These are phyloP conservation scores for Sindora glabra DNA, from an alignment of 306 rosid species.

Conservation along the genomic window DNA sequence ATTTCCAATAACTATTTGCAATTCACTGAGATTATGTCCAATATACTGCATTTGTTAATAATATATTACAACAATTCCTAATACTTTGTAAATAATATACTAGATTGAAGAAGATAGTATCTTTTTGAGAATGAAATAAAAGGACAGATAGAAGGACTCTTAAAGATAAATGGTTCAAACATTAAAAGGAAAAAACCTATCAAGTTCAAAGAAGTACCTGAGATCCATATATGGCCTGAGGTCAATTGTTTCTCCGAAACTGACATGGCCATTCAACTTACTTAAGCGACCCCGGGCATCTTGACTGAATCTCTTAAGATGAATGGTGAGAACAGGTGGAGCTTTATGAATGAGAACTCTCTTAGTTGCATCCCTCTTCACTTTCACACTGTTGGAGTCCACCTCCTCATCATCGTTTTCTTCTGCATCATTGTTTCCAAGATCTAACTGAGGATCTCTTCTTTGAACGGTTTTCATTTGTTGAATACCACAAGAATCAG, in stretches of 20 bases:
- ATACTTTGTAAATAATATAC: not conserved
- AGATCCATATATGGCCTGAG: constrained; percentile 81
- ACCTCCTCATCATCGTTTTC: constrained; percentile 37
- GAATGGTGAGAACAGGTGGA: constrained; percentile 77
- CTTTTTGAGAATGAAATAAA: too few species aligned
- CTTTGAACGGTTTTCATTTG: constrained; percentile 6
- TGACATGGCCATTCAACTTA: constrained; percentile 84
- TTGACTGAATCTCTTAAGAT: constrained; percentile 89
- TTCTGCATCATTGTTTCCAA: constrained; percentile 18
- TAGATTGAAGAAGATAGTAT: not conserved
- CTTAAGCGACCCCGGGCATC: constrained; percentile 91
- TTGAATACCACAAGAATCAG: constrained; percentile 24
- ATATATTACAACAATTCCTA: not conserved
- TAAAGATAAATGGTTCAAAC: not conserved
- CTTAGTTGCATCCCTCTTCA: constrained; percentile 88
- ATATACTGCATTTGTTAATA: not conserved
- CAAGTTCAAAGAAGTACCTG: constrained; percentile 40
- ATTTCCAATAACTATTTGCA: not conserved
- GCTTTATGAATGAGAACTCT: constrained; percentile 69
- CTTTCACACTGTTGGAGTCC: constrained; percentile 34
- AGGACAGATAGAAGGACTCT: not conserved
- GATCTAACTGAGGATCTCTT: constrained; percentile 17
- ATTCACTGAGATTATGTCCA: not conserved
- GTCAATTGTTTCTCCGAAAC: constrained; percentile 64
- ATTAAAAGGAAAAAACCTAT: constrained; percentile 13